Base-by-base conservation (phyloP, 345 rosid species). In the Excoecaria agallocha region DNA sequence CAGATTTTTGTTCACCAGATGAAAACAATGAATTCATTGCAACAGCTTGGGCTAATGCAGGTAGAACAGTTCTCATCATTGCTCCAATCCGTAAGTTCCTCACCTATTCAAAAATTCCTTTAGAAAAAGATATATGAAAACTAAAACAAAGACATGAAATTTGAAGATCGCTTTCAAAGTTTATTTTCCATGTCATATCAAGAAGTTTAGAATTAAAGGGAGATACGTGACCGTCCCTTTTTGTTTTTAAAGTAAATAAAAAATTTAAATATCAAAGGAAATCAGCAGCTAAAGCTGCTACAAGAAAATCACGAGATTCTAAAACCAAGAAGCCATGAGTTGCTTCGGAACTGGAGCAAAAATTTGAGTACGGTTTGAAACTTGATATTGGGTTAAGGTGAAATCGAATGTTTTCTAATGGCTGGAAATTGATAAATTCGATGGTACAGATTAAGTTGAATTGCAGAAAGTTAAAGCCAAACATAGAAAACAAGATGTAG, bases 71-170 rank as follows among this genome's bases (percentile, higher is more conserved):
- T 82, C 86, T 89, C 89, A 93, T 86, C 98, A 91, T 87, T 74
- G 98, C 98, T 68, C 96, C 97, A 85, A 91, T 93, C 70, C 97
- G 85, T 72, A 93, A 79, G 84, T 93, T 93, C 82, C 94, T 90
- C 69, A 89, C 88, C 96, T 91, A 67, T 64, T 39, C 54, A 64
- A 22, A 60, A 73, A 49, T 49, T 61, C 37, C 6, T 48, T 67
- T 52, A 60, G 45, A 38, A 5, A 60, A 74, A 48, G 62, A 59
- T 48, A 67, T 30, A 71, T 55, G 12, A 63, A 64, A 56, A 59
- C 73, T 66, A 73, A 46, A 61, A 19, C 41, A 66, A 11, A 57
- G 35, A 41, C 57, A 8, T 64, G 13, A 68, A 11, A 25, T 66
- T 39, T 57, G 55, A 51, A 17, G 41, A 56, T 50, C 59, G 60